Percentiles rank a stretch among this genome's conserved stretches.
Evolutionary conservation across 495 filamentous ascomycete species (phyloP).

Genomic region (Penicillium parvum): DNA sequence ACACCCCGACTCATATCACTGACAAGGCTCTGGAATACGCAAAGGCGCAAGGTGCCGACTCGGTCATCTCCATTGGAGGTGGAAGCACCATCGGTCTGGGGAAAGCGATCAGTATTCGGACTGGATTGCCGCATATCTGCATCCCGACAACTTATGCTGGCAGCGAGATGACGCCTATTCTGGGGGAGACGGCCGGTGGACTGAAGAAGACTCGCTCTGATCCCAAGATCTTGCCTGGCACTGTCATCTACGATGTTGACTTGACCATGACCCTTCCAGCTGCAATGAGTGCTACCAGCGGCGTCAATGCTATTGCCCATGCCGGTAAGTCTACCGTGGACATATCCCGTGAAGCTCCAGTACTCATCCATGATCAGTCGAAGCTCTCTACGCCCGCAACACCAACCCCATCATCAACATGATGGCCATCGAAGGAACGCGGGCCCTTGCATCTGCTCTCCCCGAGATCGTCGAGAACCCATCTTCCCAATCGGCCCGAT

Average conservation of each 20-base stretch:
- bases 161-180: constrained; percentile 65
- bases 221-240: constrained; percentile 59
- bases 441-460: constrained; percentile 50
- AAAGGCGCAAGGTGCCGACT: constrained; percentile 45
- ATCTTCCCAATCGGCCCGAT: constrained; percentile 45
- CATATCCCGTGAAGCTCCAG: background rate
- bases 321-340: constrained; percentile 38
- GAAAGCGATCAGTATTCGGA: constrained; percentile 63
- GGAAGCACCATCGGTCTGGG: constrained; percentile 64
- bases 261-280: constrained; percentile 61
- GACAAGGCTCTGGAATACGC: constrained; percentile 55
- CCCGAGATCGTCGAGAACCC: constrained; percentile 52
- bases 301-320: constrained; percentile 69
- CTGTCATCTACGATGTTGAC: constrained; percentile 68
- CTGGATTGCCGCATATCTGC: constrained; percentile 59
- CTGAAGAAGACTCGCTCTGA: constrained; percentile 62
- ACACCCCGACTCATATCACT: constrained; percentile 61
- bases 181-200: constrained; percentile 62
- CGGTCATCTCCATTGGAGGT: constrained; percentile 58
- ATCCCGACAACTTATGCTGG: constrained; percentile 68
- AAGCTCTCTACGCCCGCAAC: constrained; percentile 63
- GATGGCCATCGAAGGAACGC: constrained; percentile 54
- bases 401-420: constrained; percentile 57
- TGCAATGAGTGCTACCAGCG: constrained; percentile 57
- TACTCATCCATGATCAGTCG: constrained; percentile 36